Conservation (phyloP, 352 stramenopile genomes). For the Pythium grandisporangium region DNA sequence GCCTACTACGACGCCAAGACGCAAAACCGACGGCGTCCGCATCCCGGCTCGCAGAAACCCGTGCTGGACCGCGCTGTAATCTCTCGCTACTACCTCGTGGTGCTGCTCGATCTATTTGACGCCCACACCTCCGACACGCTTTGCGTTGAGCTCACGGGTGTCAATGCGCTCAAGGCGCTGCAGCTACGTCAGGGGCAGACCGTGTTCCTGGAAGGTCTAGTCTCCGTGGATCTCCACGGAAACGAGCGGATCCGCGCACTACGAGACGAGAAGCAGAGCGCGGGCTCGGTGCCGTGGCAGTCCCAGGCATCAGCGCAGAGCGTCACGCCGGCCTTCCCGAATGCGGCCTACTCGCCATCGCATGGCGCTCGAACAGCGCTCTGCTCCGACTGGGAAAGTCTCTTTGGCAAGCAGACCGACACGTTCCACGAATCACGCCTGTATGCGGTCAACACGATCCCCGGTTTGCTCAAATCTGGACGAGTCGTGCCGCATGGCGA, state of each 20-base stretch:
- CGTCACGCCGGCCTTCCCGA: slow-evolving; percentile 28
- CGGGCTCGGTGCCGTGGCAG: neutral
- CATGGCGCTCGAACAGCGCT: slow-evolving; percentile 36
- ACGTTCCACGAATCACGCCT: slow-evolving; percentile 32
- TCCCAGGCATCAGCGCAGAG: slow-evolving; percentile 7
- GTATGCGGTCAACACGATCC: slow-evolving; percentile 32
- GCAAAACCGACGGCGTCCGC: slow-evolving; percentile 9
- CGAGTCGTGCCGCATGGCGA: too few species aligned
- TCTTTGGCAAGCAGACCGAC: slow-evolving; percentile 51
- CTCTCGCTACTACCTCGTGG: slow-evolving; percentile 56
- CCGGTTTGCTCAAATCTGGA: too few species aligned
- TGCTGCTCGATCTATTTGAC: slow-evolving; percentile 50
- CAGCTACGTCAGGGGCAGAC: slow-evolving; percentile 34
- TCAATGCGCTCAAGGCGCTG: slow-evolving; percentile 30
- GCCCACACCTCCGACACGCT: slow-evolving; percentile 23
- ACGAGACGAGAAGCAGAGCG: slow-evolving; percentile 9
- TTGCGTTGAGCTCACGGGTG: slow-evolving; percentile 39
- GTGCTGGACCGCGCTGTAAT: slow-evolving; percentile 36
- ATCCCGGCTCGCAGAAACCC: slow-evolving; percentile 6
- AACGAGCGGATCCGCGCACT: slow-evolving; percentile 5
- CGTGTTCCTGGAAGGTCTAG: slow-evolving; percentile 40
- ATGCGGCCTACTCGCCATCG: slow-evolving; percentile 12
- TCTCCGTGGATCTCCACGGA: slow-evolving; percentile 28
- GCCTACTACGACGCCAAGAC: slow-evolving; percentile 61
- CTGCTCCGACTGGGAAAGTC: slow-evolving; percentile 53